These are phyloP conservation scores for Dactylellina parvicollis DNA, from an alignment of 2,329 filamentous ascomycete genomes.

Conservation along the genomic window DNA sequence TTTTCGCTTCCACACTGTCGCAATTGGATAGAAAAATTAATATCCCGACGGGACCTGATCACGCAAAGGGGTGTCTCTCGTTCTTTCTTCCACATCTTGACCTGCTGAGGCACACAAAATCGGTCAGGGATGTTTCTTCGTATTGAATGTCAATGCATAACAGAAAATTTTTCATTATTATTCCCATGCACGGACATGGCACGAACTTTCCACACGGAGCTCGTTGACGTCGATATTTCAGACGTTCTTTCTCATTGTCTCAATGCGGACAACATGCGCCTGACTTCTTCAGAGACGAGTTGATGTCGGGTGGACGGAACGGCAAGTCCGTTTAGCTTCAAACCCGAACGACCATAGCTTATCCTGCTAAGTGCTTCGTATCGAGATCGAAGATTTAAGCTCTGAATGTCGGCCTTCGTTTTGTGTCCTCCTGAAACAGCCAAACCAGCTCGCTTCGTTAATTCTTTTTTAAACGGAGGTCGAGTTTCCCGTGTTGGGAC, in stretches of 20 bases:
- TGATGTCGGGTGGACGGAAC: constrained; percentile 41
- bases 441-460: constrained; percentile 12
- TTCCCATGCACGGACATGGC: constrained; percentile 34
- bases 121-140: constrained; percentile 18
- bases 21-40: constrained; percentile 49
- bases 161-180: constrained; percentile 11
- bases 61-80: constrained; percentile 22
- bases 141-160: constrained; percentile 39
- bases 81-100: constrained; percentile 11
- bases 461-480: constrained; percentile 20
- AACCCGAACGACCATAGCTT: constrained; percentile 1
- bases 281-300: constrained; percentile 15
- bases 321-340: constrained; percentile 30
- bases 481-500: constrained; percentile 16
- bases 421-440: constrained; percentile 48
- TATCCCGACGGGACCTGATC: constrained; percentile 26
- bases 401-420: constrained; percentile 11
- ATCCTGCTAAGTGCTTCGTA: constrained; percentile 9
- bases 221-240: constrained; percentile 33
- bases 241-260: constrained; percentile 31
- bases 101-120: constrained; percentile 13
- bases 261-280: constrained; percentile 24
- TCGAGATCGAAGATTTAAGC: constrained; percentile 14
- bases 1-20: constrained; percentile 50
- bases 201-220: constrained; percentile 42